A percentile compares a stretch with the other conserved stretches of the same genome.
Conservation (phyloP, 805 yeast genomes). For the Ogataea henricii region DNA sequence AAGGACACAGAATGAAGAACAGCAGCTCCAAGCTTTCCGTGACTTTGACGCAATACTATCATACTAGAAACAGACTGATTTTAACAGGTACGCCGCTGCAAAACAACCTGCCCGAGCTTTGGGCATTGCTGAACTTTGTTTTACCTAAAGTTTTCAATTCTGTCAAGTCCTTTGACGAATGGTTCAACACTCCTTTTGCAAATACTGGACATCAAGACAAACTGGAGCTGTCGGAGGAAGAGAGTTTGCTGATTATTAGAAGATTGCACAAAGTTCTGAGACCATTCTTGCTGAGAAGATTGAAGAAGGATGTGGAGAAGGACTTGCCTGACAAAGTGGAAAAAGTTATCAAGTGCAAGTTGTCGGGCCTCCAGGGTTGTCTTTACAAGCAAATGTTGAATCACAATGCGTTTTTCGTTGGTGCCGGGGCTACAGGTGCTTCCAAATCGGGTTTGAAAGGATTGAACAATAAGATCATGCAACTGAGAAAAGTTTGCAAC, state of each 20-base stretch:
- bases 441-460: slow-evolving; percentile 73
- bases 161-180: slow-evolving; percentile 82
- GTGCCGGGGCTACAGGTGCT: slow-evolving; percentile 56
- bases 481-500: slow-evolving; percentile 79
- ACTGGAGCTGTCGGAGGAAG: slow-evolving; percentile 83
- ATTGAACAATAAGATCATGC: slow-evolving; percentile 81
- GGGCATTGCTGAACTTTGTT: slow-evolving; percentile 83
- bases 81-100: slow-evolving; percentile 89
- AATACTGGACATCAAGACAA: slow-evolving; percentile 82
- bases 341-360: slow-evolving; percentile 76
- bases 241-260: slow-evolving; percentile 74
- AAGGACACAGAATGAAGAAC: slow-evolving; percentile 88
- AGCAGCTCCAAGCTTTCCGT: slow-evolving; percentile 70
- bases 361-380: slow-evolving; percentile 68
- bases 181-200: slow-evolving; percentile 90
- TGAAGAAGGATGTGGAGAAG: slow-evolving; percentile 85
- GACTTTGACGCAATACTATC: slow-evolving; percentile 71
- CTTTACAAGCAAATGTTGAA: slow-evolving; percentile 79
- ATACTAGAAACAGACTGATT: slow-evolving; percentile 74
- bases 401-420: slow-evolving; percentile 66
- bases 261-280: slow-evolving; percentile 85
- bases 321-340: slow-evolving; percentile 85
- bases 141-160: slow-evolving; percentile 84
- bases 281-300: slow-evolving; percentile 80
- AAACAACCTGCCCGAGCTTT: slow-evolving; percentile 79